Percentiles rank a stretch among this genome's conserved stretches.
Conservation (phyloP, 352 stramenopile species). For the Phytophthora parvispora region DNA sequence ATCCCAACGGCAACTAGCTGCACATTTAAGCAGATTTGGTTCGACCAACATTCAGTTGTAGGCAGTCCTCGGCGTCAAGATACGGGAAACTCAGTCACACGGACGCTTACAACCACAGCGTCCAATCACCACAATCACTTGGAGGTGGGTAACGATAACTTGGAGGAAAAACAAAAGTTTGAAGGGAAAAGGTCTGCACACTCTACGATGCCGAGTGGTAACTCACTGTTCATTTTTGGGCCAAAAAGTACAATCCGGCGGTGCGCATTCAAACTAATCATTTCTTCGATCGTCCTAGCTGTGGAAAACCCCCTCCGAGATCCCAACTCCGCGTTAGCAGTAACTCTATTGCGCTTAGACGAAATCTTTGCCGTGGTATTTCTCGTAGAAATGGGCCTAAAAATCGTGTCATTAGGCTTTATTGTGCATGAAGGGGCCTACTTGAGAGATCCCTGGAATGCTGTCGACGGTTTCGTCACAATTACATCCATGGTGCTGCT, state of each 20-base stretch:
- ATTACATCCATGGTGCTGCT: constrained; percentile 75
- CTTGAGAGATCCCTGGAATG: constrained; percentile 86
- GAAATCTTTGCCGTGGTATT: constrained; percentile 82
- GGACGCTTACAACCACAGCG: background rate
- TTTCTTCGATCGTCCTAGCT: constrained; percentile 81
- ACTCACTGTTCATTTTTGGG: constrained; percentile 56
- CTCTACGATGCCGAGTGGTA: background rate
- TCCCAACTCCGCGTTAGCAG: constrained; percentile 39
- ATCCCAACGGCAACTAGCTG: background rate
- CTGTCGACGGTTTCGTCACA: constrained; percentile 89
- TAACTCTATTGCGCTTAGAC: constrained; percentile 65
- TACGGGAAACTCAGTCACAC: background rate
- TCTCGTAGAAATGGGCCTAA: constrained; percentile 84
- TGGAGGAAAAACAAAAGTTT: background rate
- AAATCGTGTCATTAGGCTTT: constrained; percentile 85
- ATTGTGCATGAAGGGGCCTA: constrained; percentile 73
- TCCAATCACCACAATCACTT: background rate
- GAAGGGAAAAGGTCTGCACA: background rate
- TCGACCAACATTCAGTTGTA: background rate
- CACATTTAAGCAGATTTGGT: background rate
- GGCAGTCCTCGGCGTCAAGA: background rate
- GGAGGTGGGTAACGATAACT: background rate
- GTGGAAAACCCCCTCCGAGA: constrained; percentile 85
- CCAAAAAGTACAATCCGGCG: constrained; percentile 42
- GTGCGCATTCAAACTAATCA: constrained; percentile 46